A percentile compares a stretch with the other conserved stretches of the same genome.
These are phyloP conservation scores for Leucoagaricus sp. DNA, from an alignment of 1,284 basidiomycete genomes.

Conservation along the genomic window DNA sequence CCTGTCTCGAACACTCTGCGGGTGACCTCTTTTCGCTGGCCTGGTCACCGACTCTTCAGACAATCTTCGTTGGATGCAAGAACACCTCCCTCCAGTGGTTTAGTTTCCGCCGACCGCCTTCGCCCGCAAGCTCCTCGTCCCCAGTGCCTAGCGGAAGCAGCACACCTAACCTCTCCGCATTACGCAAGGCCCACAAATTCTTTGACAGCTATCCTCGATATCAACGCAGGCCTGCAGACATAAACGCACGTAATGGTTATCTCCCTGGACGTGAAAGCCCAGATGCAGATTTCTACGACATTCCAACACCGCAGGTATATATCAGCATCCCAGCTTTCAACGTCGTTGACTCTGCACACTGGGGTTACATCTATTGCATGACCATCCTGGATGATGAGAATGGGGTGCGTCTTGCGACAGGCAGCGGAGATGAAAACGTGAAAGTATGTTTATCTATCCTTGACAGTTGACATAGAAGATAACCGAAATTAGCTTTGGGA, in stretches of 20 bases:
- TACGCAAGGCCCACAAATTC: conserved; percentile 72
- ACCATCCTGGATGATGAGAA: conserved; percentile 47
- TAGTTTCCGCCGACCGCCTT: conserved; percentile 44
- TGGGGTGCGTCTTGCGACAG: conserved; percentile 69
- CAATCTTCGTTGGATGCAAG: conserved; percentile 88
- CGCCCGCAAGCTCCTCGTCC: conserved; percentile 23
- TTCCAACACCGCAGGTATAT: conserved; percentile 31
- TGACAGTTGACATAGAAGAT: not conserved
- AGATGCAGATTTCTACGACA: conserved; percentile 25
- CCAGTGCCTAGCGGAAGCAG: conserved; percentile 36
- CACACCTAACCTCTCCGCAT: conserved; percentile 44
- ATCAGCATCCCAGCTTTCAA: conserved; percentile 66
- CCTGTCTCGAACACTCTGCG: conserved; percentile 81
- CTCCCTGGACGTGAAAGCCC: conserved; percentile 29
- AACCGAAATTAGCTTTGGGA: conserved; percentile 64
- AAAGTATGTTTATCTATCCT: conserved; percentile 51
- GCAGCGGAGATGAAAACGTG: conserved; percentile 87
- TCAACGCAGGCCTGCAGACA: conserved; percentile 62
- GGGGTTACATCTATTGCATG: conserved; percentile 93
- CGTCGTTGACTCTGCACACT: conserved; percentile 87
- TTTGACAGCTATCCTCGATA: conserved; percentile 80
- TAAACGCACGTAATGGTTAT: conserved; percentile 54
- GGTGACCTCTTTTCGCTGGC: conserved; percentile 91
- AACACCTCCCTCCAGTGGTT: conserved; percentile 90
- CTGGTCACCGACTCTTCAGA: conserved; percentile 73